These are phyloP conservation scores for Apophysomyces trapeziformis DNA, from an alignment of 371 early-diverging fungal species.

Conservation along the genomic window DNA sequence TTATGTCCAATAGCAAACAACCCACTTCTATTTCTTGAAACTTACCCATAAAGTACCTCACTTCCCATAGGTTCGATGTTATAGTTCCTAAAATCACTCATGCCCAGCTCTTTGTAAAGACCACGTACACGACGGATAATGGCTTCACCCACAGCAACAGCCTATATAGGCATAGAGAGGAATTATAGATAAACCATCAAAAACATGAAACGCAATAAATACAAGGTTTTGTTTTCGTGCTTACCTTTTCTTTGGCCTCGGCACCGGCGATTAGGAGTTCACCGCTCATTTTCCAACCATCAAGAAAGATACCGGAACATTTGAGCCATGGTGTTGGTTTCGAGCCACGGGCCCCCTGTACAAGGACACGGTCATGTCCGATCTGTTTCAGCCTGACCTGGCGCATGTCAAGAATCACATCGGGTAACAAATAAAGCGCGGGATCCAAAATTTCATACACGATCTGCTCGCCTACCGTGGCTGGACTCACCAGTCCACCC, in stretches of 20 bases:
- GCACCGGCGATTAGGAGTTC: slow-evolving; percentile 71
- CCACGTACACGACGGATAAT: slow-evolving; percentile 58
- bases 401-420: slow-evolving; percentile 76
- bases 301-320: slow-evolving; percentile 71
- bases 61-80: slow-evolving; percentile 72
- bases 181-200: too few relatives aligned
- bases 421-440: slow-evolving; percentile 71
- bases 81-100: slow-evolving; percentile 54
- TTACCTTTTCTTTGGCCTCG: slow-evolving; percentile 52
- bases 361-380: slow-evolving; percentile 64
- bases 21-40: too few relatives aligned
- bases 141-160: slow-evolving; percentile 67
- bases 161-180: slow-evolving; percentile 26
- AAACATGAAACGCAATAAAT: too few relatives aligned
- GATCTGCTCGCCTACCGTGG: slow-evolving; percentile 74
- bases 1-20: background rate
- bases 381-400: slow-evolving; percentile 61
- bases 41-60: slow-evolving; percentile 73
- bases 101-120: slow-evolving; percentile 53
- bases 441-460: slow-evolving; percentile 77
- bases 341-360: slow-evolving; percentile 70
- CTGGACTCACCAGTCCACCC: slow-evolving; percentile 69
- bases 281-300: slow-evolving; percentile 71
- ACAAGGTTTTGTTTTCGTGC: too few relatives aligned
- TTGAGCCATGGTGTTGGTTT: slow-evolving; percentile 70